phyloP scores from a whole-genome alignment of 2,329 filamentous ascomycete species.

The Botrytis galanthina region DNA sequence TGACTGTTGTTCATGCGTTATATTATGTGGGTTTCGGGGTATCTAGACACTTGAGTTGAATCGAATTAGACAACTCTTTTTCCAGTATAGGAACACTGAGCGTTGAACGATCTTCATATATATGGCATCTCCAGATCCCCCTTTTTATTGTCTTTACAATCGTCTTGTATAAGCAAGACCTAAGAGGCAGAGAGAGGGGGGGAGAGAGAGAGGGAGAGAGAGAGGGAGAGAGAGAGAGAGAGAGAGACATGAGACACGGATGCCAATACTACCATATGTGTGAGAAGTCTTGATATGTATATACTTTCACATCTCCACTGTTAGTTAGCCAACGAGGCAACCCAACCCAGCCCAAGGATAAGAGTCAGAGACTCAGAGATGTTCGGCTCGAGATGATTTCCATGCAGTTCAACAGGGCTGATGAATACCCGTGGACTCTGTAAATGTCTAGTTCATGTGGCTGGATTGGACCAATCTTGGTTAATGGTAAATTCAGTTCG shows the following conservation, averaged over 20 bases:
- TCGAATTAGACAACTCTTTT: background rate
- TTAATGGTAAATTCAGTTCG: background rate
- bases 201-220: too few relatives aligned
- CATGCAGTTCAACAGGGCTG: background rate
- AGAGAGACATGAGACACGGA: background rate
- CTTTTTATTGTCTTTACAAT: background rate
- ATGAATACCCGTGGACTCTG: background rate
- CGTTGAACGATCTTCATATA: background rate
- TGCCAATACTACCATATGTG: background rate
- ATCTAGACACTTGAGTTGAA: background rate
- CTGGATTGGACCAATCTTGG: background rate
- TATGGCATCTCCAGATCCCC: background rate
- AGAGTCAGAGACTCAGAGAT: background rate
- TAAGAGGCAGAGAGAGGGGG: background rate
- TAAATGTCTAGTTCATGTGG: background rate
- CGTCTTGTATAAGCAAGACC: too few relatives aligned
- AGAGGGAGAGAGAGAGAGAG: too few relatives aligned
- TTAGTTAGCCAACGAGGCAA: background rate
- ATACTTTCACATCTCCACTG: background rate
- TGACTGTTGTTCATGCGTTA: constrained; percentile 6
- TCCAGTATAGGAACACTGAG: background rate
- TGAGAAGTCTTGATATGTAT: background rate
- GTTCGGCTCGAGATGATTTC: background rate
- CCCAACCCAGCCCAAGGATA: background rate
- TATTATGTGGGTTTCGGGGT: background rate